phyloP scores from a whole-genome alignment of 2,329 filamentous ascomycete species.

The Cladosporium colombiae region DNA sequence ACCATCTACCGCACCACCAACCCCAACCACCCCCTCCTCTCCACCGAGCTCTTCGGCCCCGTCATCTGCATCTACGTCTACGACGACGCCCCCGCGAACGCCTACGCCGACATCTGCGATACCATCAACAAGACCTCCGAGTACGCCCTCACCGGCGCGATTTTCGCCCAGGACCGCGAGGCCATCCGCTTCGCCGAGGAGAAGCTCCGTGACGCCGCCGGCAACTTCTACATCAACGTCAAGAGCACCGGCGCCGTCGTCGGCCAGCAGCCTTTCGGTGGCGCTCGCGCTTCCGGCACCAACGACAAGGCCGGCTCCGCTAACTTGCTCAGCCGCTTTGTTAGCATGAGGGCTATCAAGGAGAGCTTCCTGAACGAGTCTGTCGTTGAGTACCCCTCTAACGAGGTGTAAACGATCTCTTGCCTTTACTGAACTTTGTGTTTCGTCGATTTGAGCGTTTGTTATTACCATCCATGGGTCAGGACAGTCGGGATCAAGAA shows the following conservation, averaged over 20 bases:
- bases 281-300: constrained; percentile 55
- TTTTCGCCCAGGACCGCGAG: constrained; percentile 70
- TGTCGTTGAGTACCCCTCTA: constrained; percentile 56
- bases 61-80: constrained; percentile 74
- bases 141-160: constrained; percentile 73
- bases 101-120: constrained; percentile 52
- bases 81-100: constrained; percentile 60
- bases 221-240: constrained; percentile 84
- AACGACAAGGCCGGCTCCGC: constrained; percentile 59
- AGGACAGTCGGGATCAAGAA: neutral
- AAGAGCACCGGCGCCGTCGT: constrained; percentile 60
- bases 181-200: constrained; percentile 69
- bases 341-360: constrained; percentile 58
- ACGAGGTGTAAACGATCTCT: constrained; percentile 43
- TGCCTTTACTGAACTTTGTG: neutral
- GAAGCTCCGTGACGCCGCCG: constrained; percentile 67
- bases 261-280: constrained; percentile 44
- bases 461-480: neutral
- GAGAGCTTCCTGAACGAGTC: constrained; percentile 54
- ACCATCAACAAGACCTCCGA: constrained; percentile 66
- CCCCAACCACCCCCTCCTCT: constrained; percentile 71
- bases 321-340: constrained; percentile 52
- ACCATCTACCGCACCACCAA: constrained; percentile 76
- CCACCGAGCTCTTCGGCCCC: constrained; percentile 79
- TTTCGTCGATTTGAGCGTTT: constrained; percentile 2